Conservation (phyloP, 805 yeast genomes). For the Wickerhamomyces bisporus region DNA sequence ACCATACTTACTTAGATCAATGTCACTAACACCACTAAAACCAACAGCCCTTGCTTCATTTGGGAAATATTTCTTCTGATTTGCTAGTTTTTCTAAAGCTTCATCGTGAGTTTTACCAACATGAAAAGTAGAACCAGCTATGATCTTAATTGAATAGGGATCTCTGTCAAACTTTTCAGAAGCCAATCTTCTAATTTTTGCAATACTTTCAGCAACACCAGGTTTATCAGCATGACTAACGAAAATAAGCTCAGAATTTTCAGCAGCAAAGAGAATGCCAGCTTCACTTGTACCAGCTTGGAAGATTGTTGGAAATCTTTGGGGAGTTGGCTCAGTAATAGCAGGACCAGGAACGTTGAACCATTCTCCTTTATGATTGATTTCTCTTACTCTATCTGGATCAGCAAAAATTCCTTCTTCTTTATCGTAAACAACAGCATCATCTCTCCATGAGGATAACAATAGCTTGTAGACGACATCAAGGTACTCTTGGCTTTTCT, state of each 20-base stretch:
- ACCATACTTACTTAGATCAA: constrained; percentile 30
- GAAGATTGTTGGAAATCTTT: constrained; percentile 36
- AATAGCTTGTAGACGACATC: constrained; percentile 33
- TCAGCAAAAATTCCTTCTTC: constrained; percentile 25
- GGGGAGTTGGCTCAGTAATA: constrained; percentile 37
- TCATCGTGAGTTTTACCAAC: constrained; percentile 34
- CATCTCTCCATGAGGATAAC: constrained; percentile 35
- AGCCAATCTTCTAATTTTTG: constrained; percentile 26
- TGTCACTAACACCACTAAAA: constrained; percentile 37
- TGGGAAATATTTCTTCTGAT: constrained; percentile 23
- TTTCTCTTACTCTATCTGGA: constrained; percentile 31
- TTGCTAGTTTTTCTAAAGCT: constrained; percentile 29
- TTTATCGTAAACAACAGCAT: constrained; percentile 20
- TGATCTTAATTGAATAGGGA: constrained; percentile 29
- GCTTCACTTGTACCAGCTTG: constrained; percentile 37
- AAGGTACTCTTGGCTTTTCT: constrained; percentile 32
- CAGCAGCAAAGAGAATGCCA: constrained; percentile 37
- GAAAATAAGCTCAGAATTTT: constrained; percentile 36
- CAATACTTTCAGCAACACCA: constrained; percentile 15
- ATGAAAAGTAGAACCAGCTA: constrained; percentile 27
- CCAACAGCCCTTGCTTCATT: constrained; percentile 35
- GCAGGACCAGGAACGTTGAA: constrained; percentile 28
- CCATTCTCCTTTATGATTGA: constrained; percentile 33
- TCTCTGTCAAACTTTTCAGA: constrained; percentile 28
- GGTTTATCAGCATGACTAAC: constrained; percentile 29